These are phyloP conservation scores for thale cress (Arabidopsis thaliana) DNA, from an alignment of 345 rosid genomes.

Conservation along the genomic window DNA sequence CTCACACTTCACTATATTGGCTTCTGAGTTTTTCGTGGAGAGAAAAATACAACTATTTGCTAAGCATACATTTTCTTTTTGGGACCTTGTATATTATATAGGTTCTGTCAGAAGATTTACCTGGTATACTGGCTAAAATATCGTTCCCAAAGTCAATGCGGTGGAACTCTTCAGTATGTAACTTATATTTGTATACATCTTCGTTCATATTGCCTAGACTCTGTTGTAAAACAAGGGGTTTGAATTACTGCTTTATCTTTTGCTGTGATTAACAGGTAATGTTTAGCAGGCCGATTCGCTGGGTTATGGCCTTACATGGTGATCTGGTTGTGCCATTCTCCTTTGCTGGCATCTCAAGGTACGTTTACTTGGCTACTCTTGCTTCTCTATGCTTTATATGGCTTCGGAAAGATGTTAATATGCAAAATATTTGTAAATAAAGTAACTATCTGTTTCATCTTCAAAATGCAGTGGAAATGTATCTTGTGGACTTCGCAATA, in stretches of 20 bases:
- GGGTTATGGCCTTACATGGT: slow-evolving; percentile 96
- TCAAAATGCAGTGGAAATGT: slow-evolving; percentile 68
- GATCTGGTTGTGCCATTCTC: slow-evolving; percentile 76
- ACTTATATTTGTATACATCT: slow-evolving; percentile 21
- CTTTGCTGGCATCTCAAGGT: slow-evolving; percentile 90
- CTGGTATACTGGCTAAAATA: slow-evolving; percentile 69
- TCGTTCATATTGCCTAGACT: background rate
- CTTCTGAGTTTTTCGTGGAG: slow-evolving; percentile 24
- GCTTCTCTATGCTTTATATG: slow-evolving; percentile 8
- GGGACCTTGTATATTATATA: slow-evolving; percentile 47
- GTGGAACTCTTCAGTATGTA: slow-evolving; percentile 84
- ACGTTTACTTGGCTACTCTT: slow-evolving; percentile 37
- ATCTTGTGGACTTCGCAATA: slow-evolving; percentile 89
- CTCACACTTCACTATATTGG: slow-evolving; percentile 25
- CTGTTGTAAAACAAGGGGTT: slow-evolving; percentile 11
- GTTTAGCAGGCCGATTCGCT: slow-evolving; percentile 95
- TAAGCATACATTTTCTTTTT: background rate
- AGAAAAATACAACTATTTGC: slow-evolving; percentile 21
- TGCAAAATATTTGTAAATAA: slow-evolving; percentile 3
- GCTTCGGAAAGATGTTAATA: slow-evolving; percentile 12
- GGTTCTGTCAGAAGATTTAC: slow-evolving; percentile 89
- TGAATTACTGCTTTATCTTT: slow-evolving; percentile 19
- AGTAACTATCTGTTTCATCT: slow-evolving; percentile 25
- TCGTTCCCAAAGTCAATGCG: slow-evolving; percentile 96
- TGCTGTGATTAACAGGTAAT: slow-evolving; percentile 59